These are phyloP conservation scores for Begonia masoniana DNA, from an alignment of 306 rosid genomes.

Conservation along the genomic window DNA sequence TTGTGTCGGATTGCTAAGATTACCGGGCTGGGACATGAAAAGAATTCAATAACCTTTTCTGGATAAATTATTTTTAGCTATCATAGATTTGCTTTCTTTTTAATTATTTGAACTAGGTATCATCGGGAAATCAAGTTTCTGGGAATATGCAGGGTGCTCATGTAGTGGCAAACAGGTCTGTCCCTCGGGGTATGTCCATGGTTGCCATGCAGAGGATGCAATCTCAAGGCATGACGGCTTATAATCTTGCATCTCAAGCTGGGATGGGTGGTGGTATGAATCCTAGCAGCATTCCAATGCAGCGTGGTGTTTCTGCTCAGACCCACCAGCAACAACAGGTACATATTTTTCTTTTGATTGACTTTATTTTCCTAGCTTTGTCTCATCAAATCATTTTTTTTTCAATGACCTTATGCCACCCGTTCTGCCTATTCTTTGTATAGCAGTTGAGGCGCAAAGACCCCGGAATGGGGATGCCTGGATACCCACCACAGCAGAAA, in stretches of 20 bases:
- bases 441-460: conserved; percentile 60
- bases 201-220: conserved; percentile 73
- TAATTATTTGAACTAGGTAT: conserved; percentile 35
- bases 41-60: no score
- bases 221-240: conserved; percentile 57
- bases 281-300: conserved; percentile 81
- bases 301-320: conserved; percentile 66
- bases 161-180: conserved; percentile 41
- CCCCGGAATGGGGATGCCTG: conserved; percentile 42
- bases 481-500: conserved; percentile 55
- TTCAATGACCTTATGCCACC: not conserved
- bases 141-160: conserved; percentile 58
- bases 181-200: conserved; percentile 53
- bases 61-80: not conserved
- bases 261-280: conserved; percentile 79
- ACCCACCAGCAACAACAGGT: conserved; percentile 89
- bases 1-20: no score
- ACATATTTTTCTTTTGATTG: conserved; percentile 1
- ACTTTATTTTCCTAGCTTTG: no score
- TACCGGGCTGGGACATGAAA: no score
- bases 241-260: conserved; percentile 71
- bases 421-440: conserved; percentile 5
- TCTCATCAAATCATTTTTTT: not conserved
- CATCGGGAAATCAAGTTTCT: conserved; percentile 60
- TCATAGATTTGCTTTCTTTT: not conserved